Conservation (phyloP, 2,329 filamentous ascomycete species). For the Chaetomium sp. region DNA sequence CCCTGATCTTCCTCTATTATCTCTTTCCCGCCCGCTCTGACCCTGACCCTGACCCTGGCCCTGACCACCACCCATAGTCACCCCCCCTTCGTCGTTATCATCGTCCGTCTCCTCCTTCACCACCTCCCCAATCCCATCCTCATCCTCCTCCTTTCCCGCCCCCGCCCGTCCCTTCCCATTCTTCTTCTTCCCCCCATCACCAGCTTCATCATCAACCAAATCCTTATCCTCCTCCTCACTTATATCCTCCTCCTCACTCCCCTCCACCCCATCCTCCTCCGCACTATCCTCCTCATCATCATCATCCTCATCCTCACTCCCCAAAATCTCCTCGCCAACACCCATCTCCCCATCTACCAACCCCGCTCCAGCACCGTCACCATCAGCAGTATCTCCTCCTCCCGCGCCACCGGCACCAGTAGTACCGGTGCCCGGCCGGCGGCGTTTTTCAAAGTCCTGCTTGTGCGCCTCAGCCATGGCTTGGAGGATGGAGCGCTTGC, state of each 20-base stretch:
- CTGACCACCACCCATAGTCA: too few relatives aligned
- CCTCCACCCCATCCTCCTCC: slow-evolving; percentile 20
- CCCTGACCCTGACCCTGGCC: too few relatives aligned
- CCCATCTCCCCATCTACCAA: slow-evolving; percentile 10
- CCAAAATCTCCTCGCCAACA: slow-evolving; percentile 4
- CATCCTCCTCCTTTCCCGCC: not conserved
- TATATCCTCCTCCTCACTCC: slow-evolving; percentile 6
- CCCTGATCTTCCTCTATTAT: too few relatives aligned
- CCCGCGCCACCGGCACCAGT: not conserved
- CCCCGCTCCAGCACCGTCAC: not conserved
- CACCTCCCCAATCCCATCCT: not conserved
- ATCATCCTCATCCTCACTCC: slow-evolving; percentile 12
- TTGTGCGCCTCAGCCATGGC: slow-evolving; percentile 80
- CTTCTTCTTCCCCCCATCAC: not conserved
- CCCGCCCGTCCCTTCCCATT: not conserved
- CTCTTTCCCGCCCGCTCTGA: too few relatives aligned
- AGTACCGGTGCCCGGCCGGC: slow-evolving; percentile 26
- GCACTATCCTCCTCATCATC: slow-evolving; percentile 23
- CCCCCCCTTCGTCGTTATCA: too few relatives aligned
- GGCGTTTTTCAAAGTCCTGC: slow-evolving; percentile 84
- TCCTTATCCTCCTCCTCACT: slow-evolving; percentile 3
- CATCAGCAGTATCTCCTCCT: slow-evolving; percentile 12
- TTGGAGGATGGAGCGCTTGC: slow-evolving; percentile 41
- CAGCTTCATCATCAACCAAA: not conserved
- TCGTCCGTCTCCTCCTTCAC: too few relatives aligned